Evolutionary conservation across 805 yeast genomes (phyloP).

Genomic region (Candida xyloterini): DNA sequence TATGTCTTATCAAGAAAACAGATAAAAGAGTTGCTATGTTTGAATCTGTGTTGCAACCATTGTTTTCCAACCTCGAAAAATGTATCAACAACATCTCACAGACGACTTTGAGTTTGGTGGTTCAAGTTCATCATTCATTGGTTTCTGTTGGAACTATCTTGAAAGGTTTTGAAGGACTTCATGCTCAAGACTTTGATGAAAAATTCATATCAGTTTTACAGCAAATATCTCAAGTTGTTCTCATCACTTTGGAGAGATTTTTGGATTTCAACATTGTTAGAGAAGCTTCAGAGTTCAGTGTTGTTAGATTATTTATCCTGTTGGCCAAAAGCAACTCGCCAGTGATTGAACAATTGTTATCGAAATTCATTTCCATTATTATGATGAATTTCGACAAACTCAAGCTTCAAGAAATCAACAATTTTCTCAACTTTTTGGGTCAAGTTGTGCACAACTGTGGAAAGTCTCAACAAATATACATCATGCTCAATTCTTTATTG

Average conservation of each 20-base stretch:
- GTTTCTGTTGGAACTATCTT: conserved; percentile 89
- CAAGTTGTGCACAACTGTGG: conserved; percentile 81
- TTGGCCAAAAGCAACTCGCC: conserved; percentile 42
- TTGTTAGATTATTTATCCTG: conserved; percentile 81
- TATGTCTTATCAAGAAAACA: conserved; percentile 49
- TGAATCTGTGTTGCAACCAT: conserved; percentile 69
- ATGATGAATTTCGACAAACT: conserved; percentile 56
- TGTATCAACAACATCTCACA: conserved; percentile 45
- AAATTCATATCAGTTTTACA: conserved; percentile 31
- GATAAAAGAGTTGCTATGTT: conserved; percentile 44
- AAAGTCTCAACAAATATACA: conserved; percentile 63
- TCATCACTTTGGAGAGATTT: conserved; percentile 78
- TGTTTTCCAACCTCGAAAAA: conserved; percentile 66
- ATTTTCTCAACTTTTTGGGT: conserved; percentile 81
- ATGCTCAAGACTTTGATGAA: conserved; percentile 30
- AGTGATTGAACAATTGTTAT: conserved; percentile 45
- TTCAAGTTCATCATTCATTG: conserved; percentile 82
- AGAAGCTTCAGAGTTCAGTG: conserved; percentile 82
- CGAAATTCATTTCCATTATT: conserved; percentile 67
- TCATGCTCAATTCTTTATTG: conserved; percentile 67
- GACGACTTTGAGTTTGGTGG: conserved; percentile 43
- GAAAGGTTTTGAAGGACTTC: conserved; percentile 66
- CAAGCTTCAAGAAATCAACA: conserved; percentile 64
- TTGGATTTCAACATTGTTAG: conserved; percentile 65
- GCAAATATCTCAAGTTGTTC: conserved; percentile 66